Percentiles rank a stretch among this genome's conserved stretches.
phyloP scores from a whole-genome alignment of 1,284 basidiomycete genomes.

The Sporisorium scitamineum region DNA sequence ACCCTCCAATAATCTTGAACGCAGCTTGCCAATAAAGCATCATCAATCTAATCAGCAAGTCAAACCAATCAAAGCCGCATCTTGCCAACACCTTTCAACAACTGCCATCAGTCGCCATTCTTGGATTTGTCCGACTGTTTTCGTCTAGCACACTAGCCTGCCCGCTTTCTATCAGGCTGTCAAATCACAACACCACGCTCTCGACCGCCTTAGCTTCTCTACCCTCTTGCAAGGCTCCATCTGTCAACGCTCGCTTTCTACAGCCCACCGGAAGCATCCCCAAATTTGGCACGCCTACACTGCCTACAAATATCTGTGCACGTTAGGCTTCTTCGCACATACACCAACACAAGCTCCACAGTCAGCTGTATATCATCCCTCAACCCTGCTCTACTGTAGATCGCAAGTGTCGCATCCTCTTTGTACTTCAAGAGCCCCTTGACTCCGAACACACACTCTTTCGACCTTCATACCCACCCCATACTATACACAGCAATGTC shows the following conservation, averaged over 20 bases:
- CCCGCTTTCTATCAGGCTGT: neutral
- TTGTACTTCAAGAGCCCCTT: neutral
- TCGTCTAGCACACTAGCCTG: neutral
- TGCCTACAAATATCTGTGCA: slow-evolving; percentile 52
- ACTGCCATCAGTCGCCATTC: neutral
- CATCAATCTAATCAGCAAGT: slow-evolving; percentile 2
- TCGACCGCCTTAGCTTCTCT: neutral
- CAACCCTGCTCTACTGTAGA: too few relatives aligned
- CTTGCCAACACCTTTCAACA: neutral
- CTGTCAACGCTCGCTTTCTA: slow-evolving; percentile 1
- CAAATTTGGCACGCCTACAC: slow-evolving; percentile 14
- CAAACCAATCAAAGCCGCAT: slow-evolving; percentile 1
- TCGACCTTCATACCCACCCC: neutral
- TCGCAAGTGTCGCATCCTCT: too few relatives aligned
- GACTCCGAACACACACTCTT: slow-evolving; percentile 1
- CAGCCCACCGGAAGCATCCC: slow-evolving; percentile 1
- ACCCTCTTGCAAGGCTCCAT: slow-evolving; percentile 9
- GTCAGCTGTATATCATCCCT: neutral
- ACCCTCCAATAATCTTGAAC: neutral
- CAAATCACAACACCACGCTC: neutral
- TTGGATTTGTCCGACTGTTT: neutral
- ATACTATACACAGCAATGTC: slow-evolving; percentile 44
- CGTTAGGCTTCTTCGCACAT: slow-evolving; percentile 12
- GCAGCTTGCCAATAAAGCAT: slow-evolving; percentile 3
- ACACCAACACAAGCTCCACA: neutral